A percentile compares a stretch with the other conserved stretches of the same genome.
Conservation (phyloP, 176 grass and related monocot genomes). For the Aechmea fasciata region DNA sequence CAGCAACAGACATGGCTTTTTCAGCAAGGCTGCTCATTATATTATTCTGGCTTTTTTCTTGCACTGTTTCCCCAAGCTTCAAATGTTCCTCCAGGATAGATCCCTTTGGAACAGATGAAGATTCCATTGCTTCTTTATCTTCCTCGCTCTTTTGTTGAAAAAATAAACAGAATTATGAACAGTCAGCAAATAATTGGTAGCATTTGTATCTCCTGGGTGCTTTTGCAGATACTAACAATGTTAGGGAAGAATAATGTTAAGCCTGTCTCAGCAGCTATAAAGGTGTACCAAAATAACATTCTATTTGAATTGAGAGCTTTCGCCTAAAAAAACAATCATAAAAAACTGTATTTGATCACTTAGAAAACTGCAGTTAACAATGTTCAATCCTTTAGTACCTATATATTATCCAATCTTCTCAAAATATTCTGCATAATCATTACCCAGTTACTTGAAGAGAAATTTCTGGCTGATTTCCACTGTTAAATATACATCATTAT, state of each 20-base stretch:
- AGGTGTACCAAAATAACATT: not conserved
- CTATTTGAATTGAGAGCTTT: not conserved
- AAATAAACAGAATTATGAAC: slow-evolving; percentile 3
- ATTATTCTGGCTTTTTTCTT: slow-evolving; percentile 49
- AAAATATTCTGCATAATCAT: too few relatives aligned
- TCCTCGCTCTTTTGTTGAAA: slow-evolving; percentile 14
- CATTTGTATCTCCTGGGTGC: not conserved
- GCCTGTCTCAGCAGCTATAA: not conserved
- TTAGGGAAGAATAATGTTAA: not conserved
- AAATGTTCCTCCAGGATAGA: not conserved
- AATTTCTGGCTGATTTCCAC: not conserved
- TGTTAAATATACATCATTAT: not conserved
- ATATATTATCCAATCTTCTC: too few relatives aligned
- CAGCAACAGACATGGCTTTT: slow-evolving; percentile 91
- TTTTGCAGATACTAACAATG: not conserved
- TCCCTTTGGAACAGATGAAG: slow-evolving; percentile 19
- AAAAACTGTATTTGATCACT: too few relatives aligned
- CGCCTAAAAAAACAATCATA: not conserved
- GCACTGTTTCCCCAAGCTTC: slow-evolving; percentile 33
- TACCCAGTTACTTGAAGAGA: too few relatives aligned
- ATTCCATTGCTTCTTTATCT: slow-evolving; percentile 24
- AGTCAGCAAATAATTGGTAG: not conserved
- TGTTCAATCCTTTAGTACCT: too few relatives aligned
- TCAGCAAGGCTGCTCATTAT: slow-evolving; percentile 75
- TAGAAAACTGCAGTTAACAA: too few relatives aligned